Base-by-base conservation (phyloP, 1,139 yeast species). In the Barnettozyma hawaiiensis region DNA sequence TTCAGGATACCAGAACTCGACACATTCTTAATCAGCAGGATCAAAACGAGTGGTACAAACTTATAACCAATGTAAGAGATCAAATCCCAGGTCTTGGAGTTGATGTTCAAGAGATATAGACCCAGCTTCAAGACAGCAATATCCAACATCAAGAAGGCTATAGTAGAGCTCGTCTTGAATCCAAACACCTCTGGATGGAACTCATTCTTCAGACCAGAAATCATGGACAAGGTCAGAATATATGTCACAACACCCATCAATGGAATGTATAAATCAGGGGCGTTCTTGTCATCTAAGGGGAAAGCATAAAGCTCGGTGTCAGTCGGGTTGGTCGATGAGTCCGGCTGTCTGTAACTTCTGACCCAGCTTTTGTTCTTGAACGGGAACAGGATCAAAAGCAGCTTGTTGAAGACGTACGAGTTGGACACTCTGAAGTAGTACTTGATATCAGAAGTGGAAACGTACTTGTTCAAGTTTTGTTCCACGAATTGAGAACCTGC, bases 221-320 rank as follows among this genome's bases (percentile, higher is more conserved):
- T 73, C 23, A 85, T 75, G 5, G 96, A 92, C 76, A 94, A 81
- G 37, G 87, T 71, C 48, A 94, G 67, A 43, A 92, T 82, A 59
- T 90, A 92, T 1, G 98, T 89, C 41, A 89, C 80, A 56, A 85
- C 78, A 2, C 97, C 86, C 96, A 90, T 89, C 50, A 85, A 66
- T 5, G 99, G 99, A 44, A 94, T 86, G 63, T 94, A 94, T 70
- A 92, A 76, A 63, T 94, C 99, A 2, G 98, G 98, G 0, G 97
- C 95, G 60, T 94, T 94, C 48, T 85, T 72, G 61, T 94, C 98
- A 49, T 79, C 84, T 29, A 75, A 63, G 10, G 96, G 95, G 5
- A 85, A 79, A 1, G 85, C 83, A 60, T 72, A 86, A 14, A 71
- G 65, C 35, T 76, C 80, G 21, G 35, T 31, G 15, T 39, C 47